Base-by-base conservation (phyloP, 2,329 filamentous ascomycete species). In the Fusarium sp. region DNA sequence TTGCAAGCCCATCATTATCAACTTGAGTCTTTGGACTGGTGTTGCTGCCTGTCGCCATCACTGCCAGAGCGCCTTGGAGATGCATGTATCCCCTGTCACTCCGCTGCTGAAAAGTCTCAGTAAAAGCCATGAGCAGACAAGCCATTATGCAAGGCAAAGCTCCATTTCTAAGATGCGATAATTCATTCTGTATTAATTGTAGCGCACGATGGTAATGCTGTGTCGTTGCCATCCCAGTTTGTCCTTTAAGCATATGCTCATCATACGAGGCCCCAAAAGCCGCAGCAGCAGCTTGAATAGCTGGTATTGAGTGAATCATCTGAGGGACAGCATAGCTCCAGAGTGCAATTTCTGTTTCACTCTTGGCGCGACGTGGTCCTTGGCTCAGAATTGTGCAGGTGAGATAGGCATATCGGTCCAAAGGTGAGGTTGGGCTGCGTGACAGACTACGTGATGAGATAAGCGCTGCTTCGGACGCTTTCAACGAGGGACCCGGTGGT, bases 231-330 rank as follows among this genome's bases (percentile, higher is more conserved):
- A 23, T 23, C 20, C 20, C 20, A 23, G 20, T 23, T 23, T 23
- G 20, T 23, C 20, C 20, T 23, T 23, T 23, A 23, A 73, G 40
- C 20, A 71, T 61, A 35, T 69, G 46, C 17, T 69, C 61, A 3
- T 67, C 14, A 7, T 71, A 73, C 0, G 46, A 69, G 7, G 70
- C 70, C 1, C 68, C 70, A 26, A 73, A 71, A 1, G 59, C 61
- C 9, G 55, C 68, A 0, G 56, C 70, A 0, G 65, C 65, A 23
- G 69, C 58, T 33, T 50, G 58, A 2, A 73, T 61, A 14, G 46
- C 56, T 2, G 68, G 65, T 3, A 71, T 20, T 1, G 61, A 67
- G 3, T 73, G 61, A 9, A 67, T 62, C 30, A 73, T 50, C 6
- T 71, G 68, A 18, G 68, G 70, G 1, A 73, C 65, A 3, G 33